Percentiles rank a stretch among this genome's conserved stretches.
Conservation (phyloP, 2,329 filamentous ascomycete species). For the Aspergillus sp. region DNA sequence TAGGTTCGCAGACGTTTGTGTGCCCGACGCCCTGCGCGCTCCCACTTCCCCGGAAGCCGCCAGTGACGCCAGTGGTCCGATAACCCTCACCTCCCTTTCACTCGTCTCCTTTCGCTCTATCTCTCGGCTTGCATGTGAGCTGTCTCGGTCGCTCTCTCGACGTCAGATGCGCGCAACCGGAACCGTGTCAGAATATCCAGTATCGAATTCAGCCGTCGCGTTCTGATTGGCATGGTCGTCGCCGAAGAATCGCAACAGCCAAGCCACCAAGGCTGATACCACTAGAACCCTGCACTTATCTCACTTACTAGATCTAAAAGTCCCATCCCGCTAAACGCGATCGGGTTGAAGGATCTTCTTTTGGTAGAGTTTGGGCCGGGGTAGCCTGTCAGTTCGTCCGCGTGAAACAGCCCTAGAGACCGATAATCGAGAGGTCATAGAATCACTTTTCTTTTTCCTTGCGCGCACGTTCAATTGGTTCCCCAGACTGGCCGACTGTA, state of each 20-base stretch:
- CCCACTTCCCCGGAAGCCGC: not conserved
- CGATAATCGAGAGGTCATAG: constrained; percentile 11
- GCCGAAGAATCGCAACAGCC: constrained; percentile 14
- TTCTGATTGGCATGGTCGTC: constrained; percentile 20
- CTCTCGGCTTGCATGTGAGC: constrained; percentile 5
- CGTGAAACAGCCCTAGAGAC: constrained; percentile 11
- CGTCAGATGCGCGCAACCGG: constrained; percentile 8
- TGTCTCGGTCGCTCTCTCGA: constrained; percentile 3
- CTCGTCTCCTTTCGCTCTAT: not conserved
- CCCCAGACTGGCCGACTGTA: not conserved
- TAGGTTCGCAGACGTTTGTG: constrained; percentile 14
- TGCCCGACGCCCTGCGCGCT: constrained; percentile 22
- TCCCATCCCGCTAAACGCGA: constrained; percentile 20
- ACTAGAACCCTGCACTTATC: constrained; percentile 20
- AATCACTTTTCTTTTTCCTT: constrained; percentile 8
- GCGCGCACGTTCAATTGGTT: constrained; percentile 12
- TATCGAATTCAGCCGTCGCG: constrained; percentile 4
- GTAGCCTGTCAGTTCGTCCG: constrained; percentile 5
- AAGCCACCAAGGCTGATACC: constrained; percentile 20
- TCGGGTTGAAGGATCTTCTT: constrained; percentile 15
- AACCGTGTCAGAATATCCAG: constrained; percentile 4
- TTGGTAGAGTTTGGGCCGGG: constrained; percentile 7
- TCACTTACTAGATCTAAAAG: constrained; percentile 17
- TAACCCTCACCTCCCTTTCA: constrained; percentile 3
- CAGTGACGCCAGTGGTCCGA: constrained; percentile 3